Percentiles rank a stretch among this genome's conserved stretches.
These are phyloP conservation scores for Populus hybrid DNA, from an alignment of 441 rosid genomes.

Conservation along the genomic window DNA sequence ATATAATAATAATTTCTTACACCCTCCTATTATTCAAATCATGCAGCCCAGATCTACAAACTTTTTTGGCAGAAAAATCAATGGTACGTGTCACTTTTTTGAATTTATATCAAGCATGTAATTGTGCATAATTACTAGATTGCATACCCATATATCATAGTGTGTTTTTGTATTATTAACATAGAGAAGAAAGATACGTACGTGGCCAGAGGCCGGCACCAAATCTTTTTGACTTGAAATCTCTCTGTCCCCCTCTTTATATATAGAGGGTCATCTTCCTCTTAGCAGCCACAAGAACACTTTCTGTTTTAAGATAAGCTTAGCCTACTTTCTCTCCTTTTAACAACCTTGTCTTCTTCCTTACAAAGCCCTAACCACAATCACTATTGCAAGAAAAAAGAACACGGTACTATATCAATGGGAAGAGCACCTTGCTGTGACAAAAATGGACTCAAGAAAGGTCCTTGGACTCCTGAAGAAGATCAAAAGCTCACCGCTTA, in stretches of 20 bases:
- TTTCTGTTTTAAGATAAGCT: neutral
- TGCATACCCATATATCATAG: neutral
- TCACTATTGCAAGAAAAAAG: neutral
- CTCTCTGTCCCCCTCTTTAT: conserved; percentile 13
- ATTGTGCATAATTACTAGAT: neutral
- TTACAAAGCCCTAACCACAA: neutral
- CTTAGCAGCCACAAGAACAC: conserved; percentile 13
- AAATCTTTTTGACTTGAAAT: conserved; percentile 62
- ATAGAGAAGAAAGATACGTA: conserved; percentile 15
- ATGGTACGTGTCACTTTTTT: neutral
- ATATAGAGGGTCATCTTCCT: conserved; percentile 13
- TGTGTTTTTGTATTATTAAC: neutral
- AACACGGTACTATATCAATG: conserved; percentile 31
- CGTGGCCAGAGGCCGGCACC: conserved; percentile 59
- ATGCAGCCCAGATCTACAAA: no score
- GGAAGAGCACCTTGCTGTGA: conserved; percentile 97
- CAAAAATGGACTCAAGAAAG: conserved; percentile 84
- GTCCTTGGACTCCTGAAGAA: conserved; percentile 94
- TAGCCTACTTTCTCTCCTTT: neutral
- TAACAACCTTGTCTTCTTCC: neutral
- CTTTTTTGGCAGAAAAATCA: no score
- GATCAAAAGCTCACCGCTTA: conserved; percentile 65
- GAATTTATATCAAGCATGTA: neutral
- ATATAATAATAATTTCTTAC: neutral
- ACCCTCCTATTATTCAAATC: no score